Evolutionary conservation across 768 basidiomycete genomes (phyloP).

Genomic region (Kwoniella sp.): DNA sequence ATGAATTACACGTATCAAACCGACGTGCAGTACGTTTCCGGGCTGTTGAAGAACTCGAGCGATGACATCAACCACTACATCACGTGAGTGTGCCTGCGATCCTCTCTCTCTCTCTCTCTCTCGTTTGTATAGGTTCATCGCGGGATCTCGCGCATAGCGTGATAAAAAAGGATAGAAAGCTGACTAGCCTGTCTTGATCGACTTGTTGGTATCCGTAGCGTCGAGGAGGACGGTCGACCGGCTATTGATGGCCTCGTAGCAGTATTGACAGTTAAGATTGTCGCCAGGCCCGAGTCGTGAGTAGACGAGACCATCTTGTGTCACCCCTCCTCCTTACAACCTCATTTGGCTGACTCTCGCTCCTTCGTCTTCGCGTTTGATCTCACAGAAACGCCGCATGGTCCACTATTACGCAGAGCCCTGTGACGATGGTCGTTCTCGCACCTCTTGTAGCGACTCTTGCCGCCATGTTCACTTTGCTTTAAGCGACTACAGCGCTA

Average conservation of each 20-base stretch:
- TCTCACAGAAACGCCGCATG: conserved; percentile 16
- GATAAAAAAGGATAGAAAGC: neutral
- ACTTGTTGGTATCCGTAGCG: conserved; percentile 14
- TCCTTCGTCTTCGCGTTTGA: neutral
- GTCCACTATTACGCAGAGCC: conserved; percentile 12
- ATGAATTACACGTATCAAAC: conserved; percentile 75
- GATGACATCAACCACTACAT: conserved; percentile 56
- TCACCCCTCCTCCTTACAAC: neutral
- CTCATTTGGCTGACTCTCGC: too few species aligned
- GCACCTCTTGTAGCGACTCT: conserved; percentile 9
- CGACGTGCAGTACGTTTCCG: conserved; percentile 68
- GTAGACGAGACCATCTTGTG: too few species aligned
- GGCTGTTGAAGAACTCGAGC: conserved; percentile 71
- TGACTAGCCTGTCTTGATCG: neutral
- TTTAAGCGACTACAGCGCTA: neutral
- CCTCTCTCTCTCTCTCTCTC: too few species aligned
- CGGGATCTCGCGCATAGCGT: too few species aligned
- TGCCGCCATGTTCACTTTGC: conserved; percentile 7
- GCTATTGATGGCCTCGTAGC: conserved; percentile 83
- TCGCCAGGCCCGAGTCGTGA: conserved; percentile 41
- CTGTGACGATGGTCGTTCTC: neutral
- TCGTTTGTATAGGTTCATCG: too few species aligned
- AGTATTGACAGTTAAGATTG: conserved; percentile 72
- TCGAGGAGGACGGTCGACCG: conserved; percentile 37
- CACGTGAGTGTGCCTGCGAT: conserved; percentile 32